These are phyloP conservation scores for Prunella vulgaris DNA, from an alignment of 257 asterid genomes.

Conservation along the genomic window DNA sequence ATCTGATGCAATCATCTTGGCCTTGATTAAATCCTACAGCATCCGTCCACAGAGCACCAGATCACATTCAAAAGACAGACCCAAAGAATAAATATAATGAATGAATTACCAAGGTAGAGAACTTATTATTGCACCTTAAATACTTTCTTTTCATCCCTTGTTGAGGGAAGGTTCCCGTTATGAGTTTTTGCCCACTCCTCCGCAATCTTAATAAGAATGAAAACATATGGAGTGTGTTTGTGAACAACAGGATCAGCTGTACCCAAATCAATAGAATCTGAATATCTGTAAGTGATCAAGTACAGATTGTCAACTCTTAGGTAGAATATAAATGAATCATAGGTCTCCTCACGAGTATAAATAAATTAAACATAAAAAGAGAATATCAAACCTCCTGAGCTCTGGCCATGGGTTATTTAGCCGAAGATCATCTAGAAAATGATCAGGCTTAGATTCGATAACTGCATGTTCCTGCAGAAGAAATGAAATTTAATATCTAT, in stretches of 20 bases:
- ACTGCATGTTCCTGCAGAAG: conserved; percentile 85
- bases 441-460: conserved; percentile 93
- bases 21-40: conserved; percentile 69
- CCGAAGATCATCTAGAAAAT: conserved; percentile 88
- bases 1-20: conserved; percentile 69
- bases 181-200: conserved; percentile 79
- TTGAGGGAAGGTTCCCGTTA: conserved; percentile 67
- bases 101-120: conserved; percentile 4
- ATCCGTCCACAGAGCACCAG: conserved; percentile 27
- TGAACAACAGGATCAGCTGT: conserved; percentile 68
- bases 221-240: conserved; percentile 84
- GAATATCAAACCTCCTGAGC: conserved; percentile 62
- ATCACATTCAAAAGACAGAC: conserved; percentile 25
- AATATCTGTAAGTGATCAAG: conserved; percentile 45
- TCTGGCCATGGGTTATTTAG: conserved; percentile 94
- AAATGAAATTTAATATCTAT: conserved; percentile 20
- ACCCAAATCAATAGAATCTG: conserved; percentile 76
- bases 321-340: not conserved
- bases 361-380: conserved; percentile 12
- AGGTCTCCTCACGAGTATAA: not conserved
- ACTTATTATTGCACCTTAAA: conserved; percentile 58
- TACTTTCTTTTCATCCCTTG: conserved; percentile 71
- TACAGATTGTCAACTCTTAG: conserved; percentile 20
- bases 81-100: not conserved
- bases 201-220: conserved; percentile 78